A percentile compares a stretch with the other conserved stretches of the same genome.
Evolutionary conservation across 176 grass and related monocot species (phyloP).

Genomic region (Typha latifolia): DNA sequence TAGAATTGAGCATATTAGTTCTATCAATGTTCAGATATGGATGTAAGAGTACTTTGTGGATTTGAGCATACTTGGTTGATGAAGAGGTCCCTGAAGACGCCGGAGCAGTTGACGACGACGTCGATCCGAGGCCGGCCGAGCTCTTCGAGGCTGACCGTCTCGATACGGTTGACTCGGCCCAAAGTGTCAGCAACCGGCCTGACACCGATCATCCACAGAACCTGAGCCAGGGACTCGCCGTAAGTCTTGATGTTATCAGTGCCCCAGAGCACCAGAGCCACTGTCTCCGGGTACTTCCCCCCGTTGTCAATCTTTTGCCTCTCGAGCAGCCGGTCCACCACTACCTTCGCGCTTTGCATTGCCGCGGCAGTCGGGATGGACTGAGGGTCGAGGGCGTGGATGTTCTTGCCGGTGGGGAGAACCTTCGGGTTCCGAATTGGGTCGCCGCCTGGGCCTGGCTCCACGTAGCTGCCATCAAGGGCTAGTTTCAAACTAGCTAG

Average conservation of each 20-base stretch:
- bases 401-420: constrained; percentile 96
- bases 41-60: neutral
- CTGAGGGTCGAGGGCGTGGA: constrained; percentile 95
- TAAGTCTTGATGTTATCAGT: constrained; percentile 99
- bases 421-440: constrained; percentile 97
- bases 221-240: constrained; percentile 86
- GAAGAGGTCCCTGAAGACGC: constrained; percentile 98
- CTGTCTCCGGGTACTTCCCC: constrained; percentile 76
- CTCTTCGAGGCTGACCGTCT: constrained; percentile 85
- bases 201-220: constrained; percentile 94
- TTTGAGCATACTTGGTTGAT: constrained; percentile 83
- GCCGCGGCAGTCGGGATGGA: constrained; percentile 79
- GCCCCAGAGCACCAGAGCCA: constrained; percentile 98
- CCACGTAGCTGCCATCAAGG: constrained; percentile 81
- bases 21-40: neutral
- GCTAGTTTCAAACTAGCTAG: constrained; percentile 80
- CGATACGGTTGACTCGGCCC: constrained; percentile 90
- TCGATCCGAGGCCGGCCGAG: constrained; percentile 88
- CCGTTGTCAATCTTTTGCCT: constrained; percentile 88
- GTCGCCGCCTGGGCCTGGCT: constrained; percentile 88
- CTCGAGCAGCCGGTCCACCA: constrained; percentile 84
- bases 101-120: constrained; percentile 95
- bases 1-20: neutral
- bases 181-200: constrained; percentile 68
- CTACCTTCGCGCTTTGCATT: constrained; percentile 88